A percentile compares a stretch with the other conserved stretches of the same genome.
These are phyloP conservation scores for Clavispora fructus DNA, from an alignment of 805 yeast genomes.

Conservation along the genomic window DNA sequence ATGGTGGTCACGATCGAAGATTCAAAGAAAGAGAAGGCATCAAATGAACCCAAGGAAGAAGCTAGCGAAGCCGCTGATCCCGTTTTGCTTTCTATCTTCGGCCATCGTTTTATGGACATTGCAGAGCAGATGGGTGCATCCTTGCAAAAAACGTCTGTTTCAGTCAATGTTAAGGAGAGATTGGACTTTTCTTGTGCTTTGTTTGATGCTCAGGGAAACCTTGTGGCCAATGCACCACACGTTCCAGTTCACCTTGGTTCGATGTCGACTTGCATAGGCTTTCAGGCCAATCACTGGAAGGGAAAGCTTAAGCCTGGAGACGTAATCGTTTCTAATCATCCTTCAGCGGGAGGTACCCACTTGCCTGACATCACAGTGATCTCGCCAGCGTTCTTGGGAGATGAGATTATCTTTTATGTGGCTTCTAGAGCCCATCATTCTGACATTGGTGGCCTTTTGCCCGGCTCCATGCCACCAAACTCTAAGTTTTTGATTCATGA, in stretches of 20 bases:
- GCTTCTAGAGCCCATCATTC: conserved; percentile 97
- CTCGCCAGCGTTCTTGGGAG: conserved; percentile 68
- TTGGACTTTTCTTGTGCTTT: conserved; percentile 43
- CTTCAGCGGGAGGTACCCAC: conserved; percentile 40
- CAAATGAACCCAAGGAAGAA: not conserved
- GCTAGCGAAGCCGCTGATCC: conserved; percentile 9
- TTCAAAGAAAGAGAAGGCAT: not conserved
- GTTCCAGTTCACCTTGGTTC: conserved; percentile 44
- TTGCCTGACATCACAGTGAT: conserved; percentile 71
- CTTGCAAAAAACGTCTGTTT: conserved; percentile 40
- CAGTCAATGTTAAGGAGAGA: conserved; percentile 42
- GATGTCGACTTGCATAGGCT: conserved; percentile 43
- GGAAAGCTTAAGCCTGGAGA: conserved; percentile 38
- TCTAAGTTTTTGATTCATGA: conserved; percentile 82
- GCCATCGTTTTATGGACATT: conserved; percentile 19
- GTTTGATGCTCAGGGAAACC: conserved; percentile 37
- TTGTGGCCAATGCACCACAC: conserved; percentile 44
- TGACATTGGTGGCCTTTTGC: conserved; percentile 87
- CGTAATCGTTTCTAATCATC: conserved; percentile 40
- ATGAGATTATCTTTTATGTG: conserved; percentile 66
- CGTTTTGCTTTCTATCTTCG: conserved; percentile 15
- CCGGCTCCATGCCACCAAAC: conserved; percentile 94
- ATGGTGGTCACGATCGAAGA: conserved; percentile 9
- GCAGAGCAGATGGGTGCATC: conserved; percentile 41
- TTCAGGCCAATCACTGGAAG: conserved; percentile 35